Conservation (phyloP, 805 yeast genomes). For the Metschnikowia bowlesiae region DNA sequence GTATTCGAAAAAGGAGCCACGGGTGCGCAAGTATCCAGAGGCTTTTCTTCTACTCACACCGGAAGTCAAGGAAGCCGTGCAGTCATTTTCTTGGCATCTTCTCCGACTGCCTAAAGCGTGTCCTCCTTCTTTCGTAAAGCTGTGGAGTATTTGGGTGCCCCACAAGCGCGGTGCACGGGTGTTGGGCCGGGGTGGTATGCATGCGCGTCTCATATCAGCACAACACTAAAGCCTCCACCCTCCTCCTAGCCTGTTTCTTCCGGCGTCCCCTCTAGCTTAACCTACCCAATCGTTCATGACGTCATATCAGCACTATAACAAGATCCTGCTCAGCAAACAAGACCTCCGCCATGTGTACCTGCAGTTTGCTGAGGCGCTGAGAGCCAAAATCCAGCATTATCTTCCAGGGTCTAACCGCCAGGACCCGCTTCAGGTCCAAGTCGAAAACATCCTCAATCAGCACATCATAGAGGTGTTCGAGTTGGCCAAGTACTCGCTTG, state of each 20-base stretch:
- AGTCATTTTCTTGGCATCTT: no score
- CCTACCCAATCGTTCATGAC: slow-evolving; percentile 13
- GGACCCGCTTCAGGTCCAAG: slow-evolving; percentile 46
- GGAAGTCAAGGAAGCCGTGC: no score
- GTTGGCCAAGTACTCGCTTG: slow-evolving; percentile 49
- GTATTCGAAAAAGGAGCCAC: no score
- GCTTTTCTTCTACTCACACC: no score
- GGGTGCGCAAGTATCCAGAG: no score
- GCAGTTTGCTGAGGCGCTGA: slow-evolving; percentile 39
- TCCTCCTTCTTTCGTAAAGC: background rate
- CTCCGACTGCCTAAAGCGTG: background rate
- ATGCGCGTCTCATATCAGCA: background rate
- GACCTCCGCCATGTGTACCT: slow-evolving; percentile 50
- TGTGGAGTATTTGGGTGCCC: no score
- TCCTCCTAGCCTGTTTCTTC: no score
- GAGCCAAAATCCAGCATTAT: slow-evolving; percentile 44
- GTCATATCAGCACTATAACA: slow-evolving; percentile 28
- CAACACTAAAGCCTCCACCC: background rate
- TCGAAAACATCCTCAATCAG: slow-evolving; percentile 39
- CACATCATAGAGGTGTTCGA: slow-evolving; percentile 54
- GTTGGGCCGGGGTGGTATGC: no score
- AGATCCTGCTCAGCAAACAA: slow-evolving; percentile 46
- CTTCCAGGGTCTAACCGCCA: slow-evolving; percentile 38
- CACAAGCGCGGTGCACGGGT: no score
- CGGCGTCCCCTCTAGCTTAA: background rate